Percentiles rank a stretch among this genome's conserved stretches.
phyloP scores from a whole-genome alignment of 2,329 filamentous ascomycete species.

The Fusarium penzigii region DNA sequence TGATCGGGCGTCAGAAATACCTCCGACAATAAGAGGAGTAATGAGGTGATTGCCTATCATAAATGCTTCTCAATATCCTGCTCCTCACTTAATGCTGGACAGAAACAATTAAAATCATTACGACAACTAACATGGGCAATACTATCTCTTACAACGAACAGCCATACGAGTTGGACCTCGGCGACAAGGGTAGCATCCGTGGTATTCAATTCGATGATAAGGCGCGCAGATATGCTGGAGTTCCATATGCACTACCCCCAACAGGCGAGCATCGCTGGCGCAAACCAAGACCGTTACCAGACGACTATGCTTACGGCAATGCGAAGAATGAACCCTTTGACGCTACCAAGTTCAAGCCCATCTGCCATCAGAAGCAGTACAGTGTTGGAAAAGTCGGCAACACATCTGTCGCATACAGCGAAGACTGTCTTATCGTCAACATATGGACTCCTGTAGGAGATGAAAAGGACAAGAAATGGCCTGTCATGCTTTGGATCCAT shows the following conservation, averaged over 20 bases:
- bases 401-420: constrained; percentile 33
- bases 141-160: constrained; percentile 12
- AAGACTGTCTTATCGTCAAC: constrained; percentile 48
- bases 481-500: constrained; percentile 38
- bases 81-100: too few species aligned
- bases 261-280: constrained; percentile 39
- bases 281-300: constrained; percentile 36
- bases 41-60: too few species aligned
- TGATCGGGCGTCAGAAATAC: too few species aligned
- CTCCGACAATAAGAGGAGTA: too few species aligned
- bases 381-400: constrained; percentile 27
- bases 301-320: constrained; percentile 30
- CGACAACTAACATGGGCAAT: constrained; percentile 8
- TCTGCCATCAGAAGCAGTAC: constrained; percentile 43
- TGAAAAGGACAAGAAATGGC: constrained; percentile 25
- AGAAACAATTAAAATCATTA: too few species aligned
- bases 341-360: constrained; percentile 35
- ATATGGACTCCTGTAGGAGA: constrained; percentile 44
- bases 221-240: constrained; percentile 33
- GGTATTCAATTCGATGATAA: constrained; percentile 37
- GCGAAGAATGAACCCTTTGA: constrained; percentile 33
- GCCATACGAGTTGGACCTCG: constrained; percentile 3
- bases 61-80: too few species aligned
- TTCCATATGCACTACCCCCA: constrained; percentile 43
- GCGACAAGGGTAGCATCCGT: constrained; percentile 29